phyloP scores from a whole-genome alignment of 352 stramenopile species.

The Phytophthora pistaciae region DNA sequence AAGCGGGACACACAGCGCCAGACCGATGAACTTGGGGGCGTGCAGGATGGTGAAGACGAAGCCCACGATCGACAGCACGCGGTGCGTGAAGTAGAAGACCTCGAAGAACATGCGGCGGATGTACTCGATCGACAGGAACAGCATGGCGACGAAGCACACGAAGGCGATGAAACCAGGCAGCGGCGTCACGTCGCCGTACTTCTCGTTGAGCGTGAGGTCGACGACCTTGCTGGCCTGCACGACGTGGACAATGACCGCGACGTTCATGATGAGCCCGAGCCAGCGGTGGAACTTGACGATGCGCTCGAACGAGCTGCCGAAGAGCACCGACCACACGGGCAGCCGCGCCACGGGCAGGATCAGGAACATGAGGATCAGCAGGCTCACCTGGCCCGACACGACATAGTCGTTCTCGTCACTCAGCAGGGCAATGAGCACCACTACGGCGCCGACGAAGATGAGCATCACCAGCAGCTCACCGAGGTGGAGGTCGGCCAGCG shows the following conservation, averaged over 20 bases:
- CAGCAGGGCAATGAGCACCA: slow-evolving; percentile 54
- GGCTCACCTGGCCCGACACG: slow-evolving; percentile 60
- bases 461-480: slow-evolving; percentile 74
- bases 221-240: slow-evolving; percentile 57
- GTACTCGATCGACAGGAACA: slow-evolving; percentile 61
- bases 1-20: slow-evolving; percentile 70
- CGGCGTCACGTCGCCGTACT: slow-evolving; percentile 66
- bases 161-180: slow-evolving; percentile 75
- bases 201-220: slow-evolving; percentile 44
- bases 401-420: slow-evolving; percentile 44
- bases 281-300: slow-evolving; percentile 90
- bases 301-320: slow-evolving; percentile 81
- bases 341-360: slow-evolving; percentile 73
- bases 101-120: slow-evolving; percentile 79
- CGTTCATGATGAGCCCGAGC: slow-evolving; percentile 68
- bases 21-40: slow-evolving; percentile 57
- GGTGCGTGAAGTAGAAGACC: slow-evolving; percentile 83
- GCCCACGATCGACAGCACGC: slow-evolving; percentile 72
- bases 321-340: slow-evolving; percentile 73
- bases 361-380: slow-evolving; percentile 86
- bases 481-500: slow-evolving; percentile 60
- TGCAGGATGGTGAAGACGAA: slow-evolving; percentile 86
- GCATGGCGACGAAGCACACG: slow-evolving; percentile 63
- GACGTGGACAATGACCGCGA: slow-evolving; percentile 71
- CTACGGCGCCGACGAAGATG: slow-evolving; percentile 64